These are phyloP conservation scores for Anethum foeniculum DNA, from an alignment of 140 eudicot genomes.

Conservation along the genomic window DNA sequence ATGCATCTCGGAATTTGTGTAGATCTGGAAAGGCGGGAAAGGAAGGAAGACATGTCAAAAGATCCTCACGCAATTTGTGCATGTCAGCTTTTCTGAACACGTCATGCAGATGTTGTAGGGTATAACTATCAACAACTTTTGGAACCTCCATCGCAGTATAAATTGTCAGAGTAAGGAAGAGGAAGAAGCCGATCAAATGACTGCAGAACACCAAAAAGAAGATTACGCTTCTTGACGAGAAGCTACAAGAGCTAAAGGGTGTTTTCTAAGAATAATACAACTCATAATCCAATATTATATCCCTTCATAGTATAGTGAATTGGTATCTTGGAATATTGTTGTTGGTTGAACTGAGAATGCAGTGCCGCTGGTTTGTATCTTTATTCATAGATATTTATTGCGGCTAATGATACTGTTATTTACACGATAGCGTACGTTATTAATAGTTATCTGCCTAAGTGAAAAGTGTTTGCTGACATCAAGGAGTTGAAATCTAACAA, in stretches of 20 bases:
- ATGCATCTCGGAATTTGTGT: constrained; percentile 54
- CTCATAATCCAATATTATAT: background rate
- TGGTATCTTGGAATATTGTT: background rate
- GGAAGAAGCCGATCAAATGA: constrained; percentile 95
- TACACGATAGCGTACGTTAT: background rate
- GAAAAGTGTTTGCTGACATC: background rate
- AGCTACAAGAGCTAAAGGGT: background rate
- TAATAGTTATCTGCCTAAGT: background rate
- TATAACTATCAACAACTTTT: constrained; percentile 53
- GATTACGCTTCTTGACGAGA: background rate
- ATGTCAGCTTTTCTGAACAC: constrained; percentile 57
- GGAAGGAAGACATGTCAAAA: constrained; percentile 76
- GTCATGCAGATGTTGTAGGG: constrained; percentile 54
- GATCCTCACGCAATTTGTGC: constrained; percentile 60
- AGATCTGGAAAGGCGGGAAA: constrained; percentile 65
- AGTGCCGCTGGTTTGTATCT: background rate
- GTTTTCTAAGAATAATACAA: background rate
- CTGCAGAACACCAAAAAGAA: constrained; percentile 35
- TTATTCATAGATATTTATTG: background rate
- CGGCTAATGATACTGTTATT: background rate
- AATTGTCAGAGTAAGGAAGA: constrained; percentile 70
- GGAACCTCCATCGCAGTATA: constrained; percentile 81
- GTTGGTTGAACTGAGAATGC: background rate
- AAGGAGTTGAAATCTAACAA: background rate
- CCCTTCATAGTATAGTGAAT: background rate